phyloP scores from a whole-genome alignment of 192 early-diverging fungal genomes.

The Glomus cerebriforme region DNA sequence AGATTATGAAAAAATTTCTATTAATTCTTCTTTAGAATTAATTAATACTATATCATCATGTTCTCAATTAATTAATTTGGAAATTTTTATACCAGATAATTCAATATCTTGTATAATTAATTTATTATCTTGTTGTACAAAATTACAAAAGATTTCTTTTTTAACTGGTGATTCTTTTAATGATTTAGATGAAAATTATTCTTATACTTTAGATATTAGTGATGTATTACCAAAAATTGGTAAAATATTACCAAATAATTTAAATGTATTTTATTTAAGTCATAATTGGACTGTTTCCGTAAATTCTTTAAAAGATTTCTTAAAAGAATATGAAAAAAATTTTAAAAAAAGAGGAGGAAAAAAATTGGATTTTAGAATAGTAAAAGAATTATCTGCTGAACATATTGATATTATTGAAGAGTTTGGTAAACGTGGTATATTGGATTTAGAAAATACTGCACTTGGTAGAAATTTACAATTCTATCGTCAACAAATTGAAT shows the following conservation, averaged over 20 bases:
- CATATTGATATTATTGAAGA: constrained; percentile 3
- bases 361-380: not conserved
- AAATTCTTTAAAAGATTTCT: not conserved
- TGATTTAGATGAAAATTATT: not conserved
- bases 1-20: constrained; percentile 1
- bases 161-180: not conserved
- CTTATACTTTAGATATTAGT: not conserved
- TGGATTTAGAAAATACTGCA: not conserved
- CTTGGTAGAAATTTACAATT: constrained; percentile 5
- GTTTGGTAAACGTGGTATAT: not conserved
- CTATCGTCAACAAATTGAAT: constrained; percentile 3
- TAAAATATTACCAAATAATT: not conserved
- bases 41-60: not conserved
- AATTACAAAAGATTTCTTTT: not conserved
- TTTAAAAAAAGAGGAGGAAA: not conserved
- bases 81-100: not conserved
- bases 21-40: not conserved
- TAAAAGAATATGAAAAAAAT: not conserved
- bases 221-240: not conserved
- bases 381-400: not conserved
- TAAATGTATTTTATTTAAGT: not conserved
- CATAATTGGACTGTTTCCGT: not conserved
- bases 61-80: not conserved
- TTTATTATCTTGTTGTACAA: not conserved
- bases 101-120: not conserved